Evolutionary conservation across 768 basidiomycete genomes (phyloP), one percentile per base, ranked within the genome.

Genomic region (Tylopilus rubrobrunneus): DNA sequence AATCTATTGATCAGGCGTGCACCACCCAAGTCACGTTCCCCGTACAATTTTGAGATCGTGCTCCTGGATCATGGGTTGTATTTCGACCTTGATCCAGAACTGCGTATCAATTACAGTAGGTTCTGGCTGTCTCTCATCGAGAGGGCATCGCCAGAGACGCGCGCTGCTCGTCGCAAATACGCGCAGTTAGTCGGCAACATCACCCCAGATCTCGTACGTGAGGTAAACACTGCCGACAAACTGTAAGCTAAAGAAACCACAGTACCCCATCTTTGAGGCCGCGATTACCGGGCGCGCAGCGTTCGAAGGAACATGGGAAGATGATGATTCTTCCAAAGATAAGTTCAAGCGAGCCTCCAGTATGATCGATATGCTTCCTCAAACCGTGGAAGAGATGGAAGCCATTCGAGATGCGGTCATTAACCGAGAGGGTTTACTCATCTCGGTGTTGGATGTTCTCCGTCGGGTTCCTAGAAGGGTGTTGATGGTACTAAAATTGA

Each of bases 31-130:
- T 88, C 91, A 1, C 79, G 74, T 53, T 92, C 91, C 9, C 90
- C 92, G 0, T 90, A 90, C 72, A 98, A 98, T 67, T 98, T 98
- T 62, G 97, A 99, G 66, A 89, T 98, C 48, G 94, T 92, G 25
- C 78, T 98, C 1, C 76, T 99, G 56, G 97, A 99, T 65, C 95
- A 98, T 60, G 96, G 92, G 5, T 74, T 93, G 17, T 96, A 98
- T 70, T 98, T 98, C 60, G 94, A 97, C 65, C 76, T 99, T 5
- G 86, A 92, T 51, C 73, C 82, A 19, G 77, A 85, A 40, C 74
- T 98, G 5, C 84, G 95, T 23, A 78, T 90, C 48, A 89, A 92
- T 67, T 92, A 92, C 63, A 79, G 86, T 76, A 84, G 86, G 74
- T 78, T 98, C 45, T 98, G 95, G 96, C 73, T 99, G 43, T 84